Percentiles rank a stretch among this genome's conserved stretches.
phyloP scores from a whole-genome alignment of 768 basidiomycete genomes.

The Tulasnella sp. region DNA sequence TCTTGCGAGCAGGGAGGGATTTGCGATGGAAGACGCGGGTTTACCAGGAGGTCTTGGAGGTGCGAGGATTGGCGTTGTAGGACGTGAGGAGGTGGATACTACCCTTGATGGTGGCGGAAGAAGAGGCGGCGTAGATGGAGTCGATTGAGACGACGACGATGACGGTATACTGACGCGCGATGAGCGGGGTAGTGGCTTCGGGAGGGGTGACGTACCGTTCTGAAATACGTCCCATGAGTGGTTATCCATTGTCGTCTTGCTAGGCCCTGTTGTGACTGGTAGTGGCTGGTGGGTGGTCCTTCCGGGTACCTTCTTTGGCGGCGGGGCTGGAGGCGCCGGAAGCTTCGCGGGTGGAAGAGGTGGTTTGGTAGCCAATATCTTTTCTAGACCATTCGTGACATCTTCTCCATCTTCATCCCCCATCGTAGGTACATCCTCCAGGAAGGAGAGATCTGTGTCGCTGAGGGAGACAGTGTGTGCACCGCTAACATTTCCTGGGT shows the following conservation, averaged over 20 bases:
- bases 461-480: slow-evolving; percentile 56
- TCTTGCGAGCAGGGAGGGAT: too few species aligned
- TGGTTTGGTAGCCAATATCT: slow-evolving; percentile 40
- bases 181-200: not conserved
- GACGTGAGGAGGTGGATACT: slow-evolving; percentile 9
- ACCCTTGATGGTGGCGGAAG: slow-evolving; percentile 3
- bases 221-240: slow-evolving; percentile 8
- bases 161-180: not conserved
- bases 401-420: slow-evolving; percentile 18
- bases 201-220: not conserved
- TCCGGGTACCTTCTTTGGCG: not conserved
- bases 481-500: slow-evolving; percentile 27
- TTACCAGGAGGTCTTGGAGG: too few species aligned
- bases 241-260: not conserved
- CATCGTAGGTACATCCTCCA: slow-evolving; percentile 31
- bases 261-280: not conserved
- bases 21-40: too few species aligned
- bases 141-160: slow-evolving; percentile 13
- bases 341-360: slow-evolving; percentile 3
- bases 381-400: slow-evolving; percentile 1
- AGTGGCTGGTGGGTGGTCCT: not conserved
- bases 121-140: not conserved
- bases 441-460: slow-evolving; percentile 69
- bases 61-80: slow-evolving; percentile 30
- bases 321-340: slow-evolving; percentile 8